Percentiles rank a stretch among this genome's conserved stretches.
Conservation (phyloP, 202 grass and related monocot species). For the Cymbopogon flexuosus region DNA sequence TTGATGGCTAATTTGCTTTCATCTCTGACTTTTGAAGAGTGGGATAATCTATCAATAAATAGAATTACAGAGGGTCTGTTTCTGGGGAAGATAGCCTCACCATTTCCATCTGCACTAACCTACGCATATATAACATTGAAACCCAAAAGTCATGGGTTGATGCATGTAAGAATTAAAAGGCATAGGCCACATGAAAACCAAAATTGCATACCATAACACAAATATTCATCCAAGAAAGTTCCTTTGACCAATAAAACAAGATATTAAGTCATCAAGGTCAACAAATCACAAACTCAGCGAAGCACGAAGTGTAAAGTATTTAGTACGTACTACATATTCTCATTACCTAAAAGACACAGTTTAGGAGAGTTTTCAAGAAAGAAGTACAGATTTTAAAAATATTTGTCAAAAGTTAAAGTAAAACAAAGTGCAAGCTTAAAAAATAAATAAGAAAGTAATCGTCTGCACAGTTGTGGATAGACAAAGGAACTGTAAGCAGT, state of each 20-base stretch:
- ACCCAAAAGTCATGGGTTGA: conserved; percentile 31
- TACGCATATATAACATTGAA: conserved; percentile 48
- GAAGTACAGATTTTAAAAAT: conserved; percentile 22
- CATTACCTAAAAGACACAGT: conserved; percentile 22
- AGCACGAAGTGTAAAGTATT: conserved; percentile 2
- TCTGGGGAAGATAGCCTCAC: conserved; percentile 61
- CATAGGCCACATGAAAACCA: conserved; percentile 11
- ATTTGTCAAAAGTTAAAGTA: conserved; percentile 10
- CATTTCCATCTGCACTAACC: conserved; percentile 56
- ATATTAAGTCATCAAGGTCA: conserved; percentile 7
- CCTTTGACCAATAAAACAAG: conserved; percentile 30
- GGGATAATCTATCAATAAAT: conserved; percentile 78
- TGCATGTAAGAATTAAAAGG: conserved; percentile 27
- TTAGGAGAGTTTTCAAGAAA: conserved; percentile 23
- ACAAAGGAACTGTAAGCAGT: neutral
- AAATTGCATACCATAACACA: conserved; percentile 16
- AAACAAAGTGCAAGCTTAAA: neutral
- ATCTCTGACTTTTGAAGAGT: conserved; percentile 63
- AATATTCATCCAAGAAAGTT: conserved; percentile 16
- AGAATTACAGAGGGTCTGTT: conserved; percentile 70
- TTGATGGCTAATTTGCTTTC: conserved; percentile 73
- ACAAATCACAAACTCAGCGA: neutral
- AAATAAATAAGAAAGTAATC: conserved; percentile 1
- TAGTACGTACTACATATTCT: neutral
- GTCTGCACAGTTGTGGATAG: neutral